These are phyloP conservation scores for Caloboletus firmus DNA, from an alignment of 1,284 basidiomycete genomes.

Conservation along the genomic window DNA sequence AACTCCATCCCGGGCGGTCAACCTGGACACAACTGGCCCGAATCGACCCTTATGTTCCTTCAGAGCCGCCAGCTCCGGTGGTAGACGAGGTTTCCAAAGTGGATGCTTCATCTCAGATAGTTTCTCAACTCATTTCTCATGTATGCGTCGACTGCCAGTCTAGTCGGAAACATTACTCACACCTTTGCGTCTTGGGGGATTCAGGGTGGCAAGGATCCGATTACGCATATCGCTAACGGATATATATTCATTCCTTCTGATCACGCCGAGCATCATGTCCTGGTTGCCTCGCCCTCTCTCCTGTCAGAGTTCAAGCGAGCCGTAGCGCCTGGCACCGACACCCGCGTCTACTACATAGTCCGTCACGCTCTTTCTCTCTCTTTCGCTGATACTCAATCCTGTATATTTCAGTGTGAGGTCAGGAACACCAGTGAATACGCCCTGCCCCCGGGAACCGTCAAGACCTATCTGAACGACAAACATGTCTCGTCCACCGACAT, in stretches of 20 bases:
- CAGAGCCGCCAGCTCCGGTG: background rate
- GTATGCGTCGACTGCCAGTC: background rate
- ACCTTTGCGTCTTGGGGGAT: background rate
- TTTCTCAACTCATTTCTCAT: conserved; percentile 18
- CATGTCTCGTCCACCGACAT: conserved; percentile 25
- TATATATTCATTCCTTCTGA: conserved; percentile 20
- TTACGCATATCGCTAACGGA: conserved; percentile 20
- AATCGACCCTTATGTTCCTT: background rate
- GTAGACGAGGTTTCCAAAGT: background rate
- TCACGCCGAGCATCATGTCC: conserved; percentile 14
- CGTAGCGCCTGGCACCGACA: conserved; percentile 19
- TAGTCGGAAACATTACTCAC: background rate
- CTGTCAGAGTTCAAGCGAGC: conserved; percentile 24
- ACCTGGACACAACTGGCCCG: no score
- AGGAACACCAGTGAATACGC: conserved; percentile 21
- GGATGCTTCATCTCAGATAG: background rate
- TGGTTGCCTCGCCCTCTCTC: conserved; percentile 24
- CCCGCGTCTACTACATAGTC: conserved; percentile 24
- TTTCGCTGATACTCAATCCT: background rate
- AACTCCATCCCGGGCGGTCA: no score
- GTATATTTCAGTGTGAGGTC: conserved; percentile 20
- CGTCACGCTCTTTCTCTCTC: background rate
- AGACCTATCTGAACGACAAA: conserved; percentile 23
- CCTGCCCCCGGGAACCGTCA: conserved; percentile 24
- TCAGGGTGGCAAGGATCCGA: conserved; percentile 14